phyloP scores from a whole-genome alignment of 2,329 filamentous ascomycete genomes.

The Monilinia laxa region DNA sequence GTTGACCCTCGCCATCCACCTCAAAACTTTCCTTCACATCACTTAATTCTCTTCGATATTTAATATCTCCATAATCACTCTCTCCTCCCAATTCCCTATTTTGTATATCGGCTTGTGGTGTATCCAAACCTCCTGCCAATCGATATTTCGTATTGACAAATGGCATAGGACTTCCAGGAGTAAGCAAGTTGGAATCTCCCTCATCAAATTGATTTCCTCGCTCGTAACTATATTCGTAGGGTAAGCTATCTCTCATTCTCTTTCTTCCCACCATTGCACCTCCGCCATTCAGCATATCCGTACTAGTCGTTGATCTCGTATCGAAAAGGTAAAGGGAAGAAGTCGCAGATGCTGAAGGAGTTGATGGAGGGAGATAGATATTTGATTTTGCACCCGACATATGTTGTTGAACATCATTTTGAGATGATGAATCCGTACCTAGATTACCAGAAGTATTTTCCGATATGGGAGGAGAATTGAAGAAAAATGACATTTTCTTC shows the following conservation, averaged over 20 bases:
- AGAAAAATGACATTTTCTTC: slow-evolving; percentile 31
- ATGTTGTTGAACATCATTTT: slow-evolving; percentile 29
- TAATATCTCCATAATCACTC: slow-evolving; percentile 43
- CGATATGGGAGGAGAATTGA: slow-evolving; percentile 18
- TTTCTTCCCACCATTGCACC: slow-evolving; percentile 26
- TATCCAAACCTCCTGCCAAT: slow-evolving; percentile 51
- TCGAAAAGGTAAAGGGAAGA: slow-evolving; percentile 36
- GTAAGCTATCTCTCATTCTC: slow-evolving; percentile 28
- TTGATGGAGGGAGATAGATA: slow-evolving; percentile 46
- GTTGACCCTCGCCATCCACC: slow-evolving; percentile 3
- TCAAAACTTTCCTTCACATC: slow-evolving; percentile 22
- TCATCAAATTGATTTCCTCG: slow-evolving; percentile 24
- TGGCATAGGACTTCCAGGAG: slow-evolving; percentile 42
- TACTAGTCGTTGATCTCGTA: slow-evolving; percentile 29
- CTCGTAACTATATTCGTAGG: slow-evolving; percentile 17
- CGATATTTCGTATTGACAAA: slow-evolving; percentile 53
- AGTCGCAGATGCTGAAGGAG: slow-evolving; percentile 43
- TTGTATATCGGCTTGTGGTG: slow-evolving; percentile 41
- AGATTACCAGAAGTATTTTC: slow-evolving; percentile 35
- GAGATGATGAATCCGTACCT: slow-evolving; percentile 26
- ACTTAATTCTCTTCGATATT: slow-evolving; percentile 40
- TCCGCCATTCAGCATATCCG: not conserved
- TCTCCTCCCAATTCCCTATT: slow-evolving; percentile 30
- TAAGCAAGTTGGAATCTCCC: slow-evolving; percentile 16
- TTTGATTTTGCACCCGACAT: slow-evolving; percentile 41